Evolutionary conservation across 2,329 filamentous ascomycete species (phyloP), one percentile per base, ranked within the genome.

Genomic region (Arthrobotrys sphaeroides): DNA sequence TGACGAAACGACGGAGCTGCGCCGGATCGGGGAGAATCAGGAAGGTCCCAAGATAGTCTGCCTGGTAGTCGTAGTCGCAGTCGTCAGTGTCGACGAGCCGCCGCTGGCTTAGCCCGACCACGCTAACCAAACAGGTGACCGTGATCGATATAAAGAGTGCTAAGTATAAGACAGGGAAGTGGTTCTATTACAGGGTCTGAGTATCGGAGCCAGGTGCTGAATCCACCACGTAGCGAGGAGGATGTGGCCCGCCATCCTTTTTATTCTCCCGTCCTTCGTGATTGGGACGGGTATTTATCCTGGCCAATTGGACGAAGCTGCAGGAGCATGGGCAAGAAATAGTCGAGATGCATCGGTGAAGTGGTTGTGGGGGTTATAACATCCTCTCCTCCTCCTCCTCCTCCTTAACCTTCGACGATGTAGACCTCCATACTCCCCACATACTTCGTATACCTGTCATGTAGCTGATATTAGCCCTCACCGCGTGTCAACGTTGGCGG

Each of bases 171-270:
- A n/a, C 49, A 28, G 31, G 51, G 51, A 31, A 36, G 18, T 7
- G 20, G n/a, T 26, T 10, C n/a, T n/a, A 20, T n/a, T 16, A 55
- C 51, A 55, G 49, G 49, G 49, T 55, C 51, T 31, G n/a, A n/a
- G n/a, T n/a, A 38, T 24, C 51, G 31, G 51, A 28, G 38, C 13
- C 18, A n/a, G 5, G 51, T 55, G 31, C 51, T 36, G 31, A n/a
- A 55, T 5, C n/a, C 18, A 55, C 51, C 51, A 55, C 51, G 51
- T 55, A 55, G 51, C 51, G 51, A 10, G 31, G 9, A n/a, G 51
- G 31, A 55, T 55, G 28, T 55, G 51, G 31, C 28, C 51, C 31
- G 10, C 31, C 31, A 20, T 38, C 22, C 28, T 16, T 24, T 33
- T 55, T 55, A 36, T 55, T 53, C 7, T 53, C 26, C 49, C 49